Conservation (phyloP, 2,329 filamentous ascomycete species). For the Nemania serpens region DNA sequence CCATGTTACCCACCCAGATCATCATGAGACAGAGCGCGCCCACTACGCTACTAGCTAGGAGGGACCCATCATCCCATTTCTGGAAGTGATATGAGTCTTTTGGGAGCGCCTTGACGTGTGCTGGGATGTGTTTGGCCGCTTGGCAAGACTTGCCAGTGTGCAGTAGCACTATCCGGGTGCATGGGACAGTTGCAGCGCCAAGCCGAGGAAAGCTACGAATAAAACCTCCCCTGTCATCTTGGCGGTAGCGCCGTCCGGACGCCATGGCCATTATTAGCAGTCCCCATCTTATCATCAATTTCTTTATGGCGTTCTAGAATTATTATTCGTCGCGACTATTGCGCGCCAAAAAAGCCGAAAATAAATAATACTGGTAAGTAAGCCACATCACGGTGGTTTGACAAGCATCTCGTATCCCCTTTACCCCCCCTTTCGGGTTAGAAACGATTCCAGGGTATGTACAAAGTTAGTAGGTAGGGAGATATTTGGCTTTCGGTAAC, state of each 20-base stretch:
- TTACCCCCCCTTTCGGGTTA: not conserved
- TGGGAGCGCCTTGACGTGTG: slow-evolving; percentile 8
- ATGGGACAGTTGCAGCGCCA: slow-evolving; percentile 16
- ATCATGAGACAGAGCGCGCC: slow-evolving; percentile 20
- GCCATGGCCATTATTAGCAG: slow-evolving; percentile 6
- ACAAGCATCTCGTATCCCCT: not conserved
- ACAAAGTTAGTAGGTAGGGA: too few species aligned
- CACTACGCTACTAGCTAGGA: not conserved
- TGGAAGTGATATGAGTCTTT: slow-evolving; percentile 24
- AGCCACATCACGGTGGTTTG: not conserved
- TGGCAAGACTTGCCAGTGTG: slow-evolving; percentile 18
- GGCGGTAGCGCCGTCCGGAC: slow-evolving; percentile 3
- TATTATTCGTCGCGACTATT: not conserved
- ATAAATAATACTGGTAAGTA: too few species aligned
- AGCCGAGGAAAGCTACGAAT: slow-evolving; percentile 9
- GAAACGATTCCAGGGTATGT: not conserved
- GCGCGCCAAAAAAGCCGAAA: not conserved
- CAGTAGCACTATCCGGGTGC: slow-evolving; percentile 15
- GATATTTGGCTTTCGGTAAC: not conserved
- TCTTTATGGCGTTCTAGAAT: not conserved
- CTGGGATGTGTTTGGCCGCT: slow-evolving; percentile 9
- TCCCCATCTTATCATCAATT: slow-evolving; percentile 3
- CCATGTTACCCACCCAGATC: slow-evolving; percentile 19
- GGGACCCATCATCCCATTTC: slow-evolving; percentile 15
- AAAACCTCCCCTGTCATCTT: slow-evolving; percentile 18